Evolutionary conservation across 2,329 filamentous ascomycete genomes (phyloP).

Genomic region (Aspergillus thermomutatus): DNA sequence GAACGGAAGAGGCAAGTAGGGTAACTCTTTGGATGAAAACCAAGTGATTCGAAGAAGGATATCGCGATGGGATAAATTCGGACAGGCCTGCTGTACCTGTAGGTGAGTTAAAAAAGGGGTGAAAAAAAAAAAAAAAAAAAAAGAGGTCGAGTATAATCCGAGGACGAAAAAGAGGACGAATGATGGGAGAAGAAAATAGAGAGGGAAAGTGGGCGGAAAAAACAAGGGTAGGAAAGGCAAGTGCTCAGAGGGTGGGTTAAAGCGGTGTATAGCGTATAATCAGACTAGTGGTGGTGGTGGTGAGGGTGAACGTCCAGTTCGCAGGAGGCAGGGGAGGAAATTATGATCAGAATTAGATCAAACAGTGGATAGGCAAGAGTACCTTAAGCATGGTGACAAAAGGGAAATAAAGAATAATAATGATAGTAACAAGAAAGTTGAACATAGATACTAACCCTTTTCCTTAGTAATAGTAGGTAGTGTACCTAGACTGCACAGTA

Average conservation of each 20-base stretch:
- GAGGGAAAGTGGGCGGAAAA: conserved; percentile 9
- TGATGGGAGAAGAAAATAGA: neutral
- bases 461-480: no score
- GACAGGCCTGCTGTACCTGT: neutral
- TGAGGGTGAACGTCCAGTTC: neutral
- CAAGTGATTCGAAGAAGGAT: neutral
- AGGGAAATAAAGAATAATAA: no score
- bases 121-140: neutral
- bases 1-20: neutral
- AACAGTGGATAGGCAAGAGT: neutral
- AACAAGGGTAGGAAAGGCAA: conserved; percentile 2
- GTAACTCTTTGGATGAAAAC: neutral
- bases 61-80: neutral
- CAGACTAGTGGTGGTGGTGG: neutral
- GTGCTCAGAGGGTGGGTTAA: conserved; percentile 9
- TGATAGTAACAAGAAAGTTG: no score
- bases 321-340: neutral
- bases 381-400: neutral
- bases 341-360: neutral
- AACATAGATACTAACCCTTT: neutral
- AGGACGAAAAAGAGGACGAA: neutral
- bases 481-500: neutral
- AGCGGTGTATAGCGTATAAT: conserved; percentile 19
- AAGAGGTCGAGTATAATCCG: neutral
- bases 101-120: neutral